Conservation (phyloP, 768 basidiomycete genomes). For the Tulasnella sp. region DNA sequence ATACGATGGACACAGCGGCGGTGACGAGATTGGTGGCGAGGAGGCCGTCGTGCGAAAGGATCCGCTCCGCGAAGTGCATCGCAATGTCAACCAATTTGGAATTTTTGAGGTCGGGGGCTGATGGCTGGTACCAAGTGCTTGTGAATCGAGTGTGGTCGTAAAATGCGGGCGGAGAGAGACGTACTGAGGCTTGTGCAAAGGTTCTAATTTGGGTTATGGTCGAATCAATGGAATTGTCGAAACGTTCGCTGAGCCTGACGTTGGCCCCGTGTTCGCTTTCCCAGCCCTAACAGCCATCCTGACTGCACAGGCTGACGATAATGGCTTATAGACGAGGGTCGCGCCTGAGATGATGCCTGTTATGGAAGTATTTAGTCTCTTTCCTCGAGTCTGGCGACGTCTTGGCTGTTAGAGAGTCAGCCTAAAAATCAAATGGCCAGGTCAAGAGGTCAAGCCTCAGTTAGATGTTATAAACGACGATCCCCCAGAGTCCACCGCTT, state of each 20-base stretch:
- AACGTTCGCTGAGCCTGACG: neutral
- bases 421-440: too few species aligned
- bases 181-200: neutral
- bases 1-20: neutral
- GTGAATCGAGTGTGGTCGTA: neutral
- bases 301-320: neutral
- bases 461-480: too few species aligned
- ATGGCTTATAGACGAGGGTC: neutral
- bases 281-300: neutral
- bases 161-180: neutral
- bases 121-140: neutral
- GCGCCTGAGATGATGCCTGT: neutral
- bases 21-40: slow-evolving; percentile 8
- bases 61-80: slow-evolving; percentile 8
- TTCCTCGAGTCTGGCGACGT: neutral
- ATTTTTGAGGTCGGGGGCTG: neutral
- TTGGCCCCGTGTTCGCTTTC: slow-evolving; percentile 15
- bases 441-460: neutral
- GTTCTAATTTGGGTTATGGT: neutral
- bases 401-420: neutral
- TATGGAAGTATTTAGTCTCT: neutral
- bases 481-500: neutral
- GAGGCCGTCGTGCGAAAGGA: slow-evolving; percentile 15
- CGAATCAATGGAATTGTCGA: neutral
- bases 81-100: slow-evolving; percentile 12